A percentile compares a stretch with the other conserved stretches of the same genome.
phyloP scores from a whole-genome alignment of 2,329 filamentous ascomycete species.

The Penicillium thymicola region DNA sequence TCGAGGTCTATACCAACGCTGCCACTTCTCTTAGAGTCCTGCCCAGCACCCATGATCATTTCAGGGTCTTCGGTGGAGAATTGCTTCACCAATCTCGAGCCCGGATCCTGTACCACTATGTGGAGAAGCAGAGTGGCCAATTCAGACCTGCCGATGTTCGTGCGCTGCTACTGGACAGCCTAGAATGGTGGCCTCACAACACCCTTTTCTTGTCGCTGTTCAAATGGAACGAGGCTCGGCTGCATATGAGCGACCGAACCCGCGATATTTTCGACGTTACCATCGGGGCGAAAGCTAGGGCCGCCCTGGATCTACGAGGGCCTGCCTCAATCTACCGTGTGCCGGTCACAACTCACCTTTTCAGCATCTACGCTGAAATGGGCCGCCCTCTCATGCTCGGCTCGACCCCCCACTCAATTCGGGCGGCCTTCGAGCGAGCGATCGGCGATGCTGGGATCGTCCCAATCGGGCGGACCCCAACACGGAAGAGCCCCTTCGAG shows the following conservation, averaged over 20 bases:
- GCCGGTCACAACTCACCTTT: constrained; percentile 51
- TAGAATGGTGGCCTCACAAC: constrained; percentile 69
- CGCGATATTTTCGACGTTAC: constrained; percentile 55
- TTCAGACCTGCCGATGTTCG: constrained; percentile 68
- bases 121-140: constrained; percentile 54
- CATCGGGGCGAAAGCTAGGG: neutral
- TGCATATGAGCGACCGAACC: constrained; percentile 73
- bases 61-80: constrained; percentile 49
- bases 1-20: constrained; percentile 46
- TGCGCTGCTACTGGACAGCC: constrained; percentile 57
- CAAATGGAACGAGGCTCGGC: constrained; percentile 68
- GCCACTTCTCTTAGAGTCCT: constrained; percentile 42
- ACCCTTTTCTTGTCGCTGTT: constrained; percentile 70
- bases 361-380: constrained; percentile 56
- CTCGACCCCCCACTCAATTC: constrained; percentile 51
- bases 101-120: constrained; percentile 64
- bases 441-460: constrained; percentile 31
- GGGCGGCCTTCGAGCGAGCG: constrained; percentile 55
- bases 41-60: constrained; percentile 35
- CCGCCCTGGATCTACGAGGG: neutral
- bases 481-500: neutral
- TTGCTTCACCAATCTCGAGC: constrained; percentile 66
- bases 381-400: constrained; percentile 42
- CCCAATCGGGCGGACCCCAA: neutral
- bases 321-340: constrained; percentile 8